These are phyloP conservation scores for Pseudocercospora vitis DNA, from an alignment of 2,329 filamentous ascomycete genomes.

Conservation along the genomic window DNA sequence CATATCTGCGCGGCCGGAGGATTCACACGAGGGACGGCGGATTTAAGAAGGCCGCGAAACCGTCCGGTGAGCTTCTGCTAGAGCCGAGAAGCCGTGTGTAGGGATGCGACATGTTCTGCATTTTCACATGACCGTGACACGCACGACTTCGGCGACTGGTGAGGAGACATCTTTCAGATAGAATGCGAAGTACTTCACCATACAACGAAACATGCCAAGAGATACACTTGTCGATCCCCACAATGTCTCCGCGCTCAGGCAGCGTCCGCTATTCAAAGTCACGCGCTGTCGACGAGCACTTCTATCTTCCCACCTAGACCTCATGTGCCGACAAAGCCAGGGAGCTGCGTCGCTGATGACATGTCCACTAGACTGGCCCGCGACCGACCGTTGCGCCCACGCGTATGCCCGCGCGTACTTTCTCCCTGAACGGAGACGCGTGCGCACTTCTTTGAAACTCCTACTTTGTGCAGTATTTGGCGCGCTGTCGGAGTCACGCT, in stretches of 20 bases:
- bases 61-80: constrained; percentile 52
- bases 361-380: neutral
- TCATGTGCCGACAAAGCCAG: neutral
- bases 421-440: neutral
- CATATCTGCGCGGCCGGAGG: constrained; percentile 75
- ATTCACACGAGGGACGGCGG: constrained; percentile 69
- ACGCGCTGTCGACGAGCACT: neutral
- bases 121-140: neutral
- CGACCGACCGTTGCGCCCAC: neutral
- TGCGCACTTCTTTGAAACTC: neutral
- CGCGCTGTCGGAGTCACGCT: neutral
- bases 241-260: neutral
- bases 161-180: constrained; percentile 2
- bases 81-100: constrained; percentile 45
- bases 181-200: neutral
- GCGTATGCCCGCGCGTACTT: no score
- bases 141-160: neutral
- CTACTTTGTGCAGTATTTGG: neutral
- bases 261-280: neutral
- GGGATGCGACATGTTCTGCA: neutral
- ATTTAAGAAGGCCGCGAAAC: constrained; percentile 59
- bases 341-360: neutral
- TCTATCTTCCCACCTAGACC: neutral
- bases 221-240: constrained; percentile 1
- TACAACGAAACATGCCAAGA: neutral